phyloP scores from a whole-genome alignment of 352 stramenopile species.

The Pythium grandisporangium region DNA sequence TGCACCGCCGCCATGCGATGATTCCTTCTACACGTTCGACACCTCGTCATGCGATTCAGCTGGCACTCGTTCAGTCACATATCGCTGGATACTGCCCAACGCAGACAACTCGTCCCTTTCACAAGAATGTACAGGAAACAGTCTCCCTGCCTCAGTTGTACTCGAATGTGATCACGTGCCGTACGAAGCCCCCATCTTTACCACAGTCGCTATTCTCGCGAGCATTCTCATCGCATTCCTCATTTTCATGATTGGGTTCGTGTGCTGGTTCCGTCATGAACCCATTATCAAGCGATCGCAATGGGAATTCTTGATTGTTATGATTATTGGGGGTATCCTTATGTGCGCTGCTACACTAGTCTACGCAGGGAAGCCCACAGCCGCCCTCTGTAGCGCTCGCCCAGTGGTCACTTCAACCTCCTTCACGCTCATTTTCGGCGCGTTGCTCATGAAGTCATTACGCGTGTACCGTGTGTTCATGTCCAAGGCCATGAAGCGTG shows the following conservation, averaged over 20 bases:
- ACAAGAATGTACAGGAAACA: constrained; percentile 21
- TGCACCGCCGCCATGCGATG: constrained; percentile 20
- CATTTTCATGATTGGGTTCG: constrained; percentile 12
- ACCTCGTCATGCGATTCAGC: constrained; percentile 20
- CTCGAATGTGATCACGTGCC: constrained; percentile 39
- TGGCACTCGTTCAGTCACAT: constrained; percentile 12
- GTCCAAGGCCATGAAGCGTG: constrained; percentile 26
- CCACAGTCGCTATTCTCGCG: constrained; percentile 2
- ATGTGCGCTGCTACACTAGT: constrained; percentile 23
- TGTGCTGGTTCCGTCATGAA: constrained; percentile 22
- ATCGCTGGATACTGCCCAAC: constrained; percentile 23
- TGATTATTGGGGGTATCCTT: constrained; percentile 34
- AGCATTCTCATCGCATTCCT: constrained; percentile 11
- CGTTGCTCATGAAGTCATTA: constrained; percentile 34
- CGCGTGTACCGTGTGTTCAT: constrained; percentile 54
- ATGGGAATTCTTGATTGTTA: constrained; percentile 37
- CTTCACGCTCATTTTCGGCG: constrained; percentile 45
- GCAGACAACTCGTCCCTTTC: constrained; percentile 14
- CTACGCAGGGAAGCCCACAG: constrained; percentile 26
- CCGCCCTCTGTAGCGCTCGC: constrained; percentile 15
- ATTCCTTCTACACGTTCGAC: constrained; percentile 27
- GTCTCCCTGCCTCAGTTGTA: constrained; percentile 11
- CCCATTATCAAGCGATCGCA: constrained; percentile 54
- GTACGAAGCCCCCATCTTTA: constrained; percentile 3
- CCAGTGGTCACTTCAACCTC: constrained; percentile 20